Conservation (phyloP, 164 flowering plant genomes). For the Magnolia kwangsiensis region DNA sequence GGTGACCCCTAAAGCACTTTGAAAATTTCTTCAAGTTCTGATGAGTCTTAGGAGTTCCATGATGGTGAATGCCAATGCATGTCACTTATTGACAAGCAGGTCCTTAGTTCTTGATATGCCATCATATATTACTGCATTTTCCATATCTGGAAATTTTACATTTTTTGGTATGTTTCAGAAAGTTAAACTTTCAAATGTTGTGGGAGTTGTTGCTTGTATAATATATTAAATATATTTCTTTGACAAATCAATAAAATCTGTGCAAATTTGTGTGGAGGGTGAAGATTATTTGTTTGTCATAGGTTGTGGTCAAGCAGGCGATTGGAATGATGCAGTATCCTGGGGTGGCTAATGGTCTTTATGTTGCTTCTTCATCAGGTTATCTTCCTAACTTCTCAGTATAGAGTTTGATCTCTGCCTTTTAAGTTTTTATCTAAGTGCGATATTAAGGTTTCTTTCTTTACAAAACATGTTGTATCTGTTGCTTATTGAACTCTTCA, state of each 20-base stretch:
- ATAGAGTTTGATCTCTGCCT: not conserved
- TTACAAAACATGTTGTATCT: no score
- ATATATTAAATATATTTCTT: not conserved
- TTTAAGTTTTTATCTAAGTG: no score
- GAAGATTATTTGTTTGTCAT: conserved; percentile 14
- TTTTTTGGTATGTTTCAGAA: not conserved
- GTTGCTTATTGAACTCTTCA: no score
- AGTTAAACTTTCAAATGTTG: not conserved
- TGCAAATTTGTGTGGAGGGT: not conserved
- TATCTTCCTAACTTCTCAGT: not conserved
- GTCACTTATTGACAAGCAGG: no score
- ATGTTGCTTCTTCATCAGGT: conserved; percentile 90
- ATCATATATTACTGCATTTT: not conserved
- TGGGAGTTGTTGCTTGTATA: not conserved
- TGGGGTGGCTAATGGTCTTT: conserved; percentile 89
- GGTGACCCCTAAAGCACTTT: no score
- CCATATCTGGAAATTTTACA: not conserved
- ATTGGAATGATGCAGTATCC: conserved; percentile 73
- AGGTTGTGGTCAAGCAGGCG: conserved; percentile 74
- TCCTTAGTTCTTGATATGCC: not conserved
- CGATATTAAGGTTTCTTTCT: no score
- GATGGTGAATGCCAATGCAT: no score
- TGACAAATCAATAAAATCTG: not conserved
- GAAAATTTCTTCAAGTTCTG: no score
- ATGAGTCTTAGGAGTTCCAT: no score